These are phyloP conservation scores for Pseudoscleropodium purum DNA, from an alignment of 225 moss, liverwort and hornwort species.

Conservation along the genomic window DNA sequence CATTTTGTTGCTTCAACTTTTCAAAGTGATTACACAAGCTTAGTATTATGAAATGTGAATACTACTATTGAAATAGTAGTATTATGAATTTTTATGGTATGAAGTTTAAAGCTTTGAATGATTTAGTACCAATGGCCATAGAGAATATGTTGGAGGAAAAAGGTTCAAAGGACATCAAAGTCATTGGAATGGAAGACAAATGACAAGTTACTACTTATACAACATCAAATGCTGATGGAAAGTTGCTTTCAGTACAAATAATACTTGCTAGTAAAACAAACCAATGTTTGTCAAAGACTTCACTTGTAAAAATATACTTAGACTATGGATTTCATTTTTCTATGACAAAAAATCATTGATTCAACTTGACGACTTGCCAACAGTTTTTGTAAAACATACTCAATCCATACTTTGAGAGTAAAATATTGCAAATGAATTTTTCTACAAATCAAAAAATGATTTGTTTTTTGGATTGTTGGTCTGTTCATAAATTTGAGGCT, in stretches of 20 bases:
- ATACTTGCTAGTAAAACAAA: background rate
- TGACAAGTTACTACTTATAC: accelerated
- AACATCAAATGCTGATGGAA: background rate
- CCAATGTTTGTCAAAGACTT: background rate
- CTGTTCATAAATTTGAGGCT: background rate
- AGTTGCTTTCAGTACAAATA: background rate
- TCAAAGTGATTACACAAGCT: accelerated
- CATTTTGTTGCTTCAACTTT: no score
- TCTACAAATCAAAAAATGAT: background rate
- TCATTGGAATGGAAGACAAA: background rate
- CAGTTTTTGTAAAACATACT: no score
- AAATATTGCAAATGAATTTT: background rate
- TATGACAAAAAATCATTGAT: background rate
- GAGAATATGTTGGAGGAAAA: background rate
- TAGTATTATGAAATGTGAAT: no score
- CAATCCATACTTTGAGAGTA: background rate
- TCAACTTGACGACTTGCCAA: background rate
- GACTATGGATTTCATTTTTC: background rate
- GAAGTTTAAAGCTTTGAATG: background rate
- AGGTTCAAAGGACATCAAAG: background rate
- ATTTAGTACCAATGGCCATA: background rate
- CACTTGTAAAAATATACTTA: background rate
- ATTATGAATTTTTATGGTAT: background rate
- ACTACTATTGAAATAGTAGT: background rate
- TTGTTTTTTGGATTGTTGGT: background rate